Evolutionary conservation across 164 flowering plant genomes (phyloP), one percentile per base, ranked within the genome.

Genomic region (Annona cherimola): DNA sequence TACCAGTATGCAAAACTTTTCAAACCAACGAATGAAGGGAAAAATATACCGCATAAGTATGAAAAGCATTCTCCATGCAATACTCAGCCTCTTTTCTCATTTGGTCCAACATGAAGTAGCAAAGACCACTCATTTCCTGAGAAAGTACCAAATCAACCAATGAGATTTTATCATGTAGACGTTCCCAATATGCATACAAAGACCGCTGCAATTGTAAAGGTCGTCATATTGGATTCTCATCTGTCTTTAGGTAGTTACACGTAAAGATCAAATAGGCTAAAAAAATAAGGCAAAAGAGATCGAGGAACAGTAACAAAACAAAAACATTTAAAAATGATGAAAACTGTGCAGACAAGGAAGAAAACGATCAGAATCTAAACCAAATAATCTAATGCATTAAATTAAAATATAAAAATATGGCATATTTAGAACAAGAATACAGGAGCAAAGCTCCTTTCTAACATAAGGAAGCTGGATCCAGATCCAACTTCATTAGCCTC

Each of bases 51-150:
- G 83, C 75, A 76, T 96, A 96, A 41, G 97, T 89, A 76, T 2
- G 88, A 67, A 93, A 90, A 63, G 99, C 97, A 87, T 79, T 91
- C 82, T 96, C 99, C 99, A 96, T 93, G 88, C 92, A 90, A 78
- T 87, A 83, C 67, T 93, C 98, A 6, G 94, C 92, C 50, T 96
- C 99, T 83, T 96, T 96, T 81, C 89, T 88, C 61, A 96, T 88
- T 73, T 91, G 97, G 72, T 96, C 97, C 83, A 87, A 69, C 92
- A 96, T 85, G 76, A 93, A 96, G 77, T 79, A 86, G 26, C 96
- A 67, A 69, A 96, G 88, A 41, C 94, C 99, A 87, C 83, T 85
- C 95, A 93, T 90, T 80, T 96, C 99, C 99, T 96, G 85, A 79
- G 81, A 7, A 35, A 50, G 12, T 6, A 59, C 16, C n/a, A 44